Percentiles rank a stretch among this genome's conserved stretches.
Evolutionary conservation across 805 yeast genomes (phyloP).

Genomic region (Wickerhamomyces chaumierensis): DNA sequence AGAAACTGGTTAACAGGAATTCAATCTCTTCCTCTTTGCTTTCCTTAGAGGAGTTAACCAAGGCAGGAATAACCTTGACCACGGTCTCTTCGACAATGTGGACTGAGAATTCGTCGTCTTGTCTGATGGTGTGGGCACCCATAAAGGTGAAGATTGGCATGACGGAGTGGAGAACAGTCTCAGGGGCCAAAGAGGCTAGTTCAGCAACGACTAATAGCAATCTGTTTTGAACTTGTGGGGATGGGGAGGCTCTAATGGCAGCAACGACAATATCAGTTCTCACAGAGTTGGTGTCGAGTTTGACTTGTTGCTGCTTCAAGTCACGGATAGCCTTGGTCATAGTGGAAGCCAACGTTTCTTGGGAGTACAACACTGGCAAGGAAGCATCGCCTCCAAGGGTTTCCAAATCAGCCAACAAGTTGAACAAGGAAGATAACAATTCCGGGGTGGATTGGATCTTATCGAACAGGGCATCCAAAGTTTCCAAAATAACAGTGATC

Average conservation of each 20-base stretch:
- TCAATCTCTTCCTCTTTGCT: slow-evolving; percentile 58
- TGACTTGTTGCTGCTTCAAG: slow-evolving; percentile 30
- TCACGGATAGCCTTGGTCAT: slow-evolving; percentile 59
- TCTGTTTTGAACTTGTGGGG: slow-evolving; percentile 93
- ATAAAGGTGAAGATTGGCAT: slow-evolving; percentile 99
- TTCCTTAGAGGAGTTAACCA: slow-evolving; percentile 37
- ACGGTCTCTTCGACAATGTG: slow-evolving; percentile 90
- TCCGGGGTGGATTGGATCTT: slow-evolving; percentile 27
- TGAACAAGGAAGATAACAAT: slow-evolving; percentile 42
- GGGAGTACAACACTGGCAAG: slow-evolving; percentile 81
- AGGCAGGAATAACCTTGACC: slow-evolving; percentile 81
- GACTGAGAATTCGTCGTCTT: slow-evolving; percentile 91
- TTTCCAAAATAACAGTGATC: slow-evolving; percentile 69
- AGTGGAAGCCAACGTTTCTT: slow-evolving; percentile 82
- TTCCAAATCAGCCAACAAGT: slow-evolving; percentile 61
- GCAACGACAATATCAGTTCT: slow-evolving; percentile 88
- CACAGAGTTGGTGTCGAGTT: slow-evolving; percentile 50
- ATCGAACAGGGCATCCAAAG: slow-evolving; percentile 42
- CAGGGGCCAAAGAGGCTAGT: slow-evolving; percentile 82
- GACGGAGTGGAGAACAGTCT: slow-evolving; percentile 83
- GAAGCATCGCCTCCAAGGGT: slow-evolving; percentile 86
- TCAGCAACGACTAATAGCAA: slow-evolving; percentile 76
- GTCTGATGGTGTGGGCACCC: slow-evolving; percentile 96
- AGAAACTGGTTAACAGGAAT: slow-evolving; percentile 76
- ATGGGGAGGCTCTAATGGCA: slow-evolving; percentile 76